Evolutionary conservation across 768 basidiomycete species (phyloP), one percentile per base, ranked within the genome.

Genomic region (Boletus coccyginus): DNA sequence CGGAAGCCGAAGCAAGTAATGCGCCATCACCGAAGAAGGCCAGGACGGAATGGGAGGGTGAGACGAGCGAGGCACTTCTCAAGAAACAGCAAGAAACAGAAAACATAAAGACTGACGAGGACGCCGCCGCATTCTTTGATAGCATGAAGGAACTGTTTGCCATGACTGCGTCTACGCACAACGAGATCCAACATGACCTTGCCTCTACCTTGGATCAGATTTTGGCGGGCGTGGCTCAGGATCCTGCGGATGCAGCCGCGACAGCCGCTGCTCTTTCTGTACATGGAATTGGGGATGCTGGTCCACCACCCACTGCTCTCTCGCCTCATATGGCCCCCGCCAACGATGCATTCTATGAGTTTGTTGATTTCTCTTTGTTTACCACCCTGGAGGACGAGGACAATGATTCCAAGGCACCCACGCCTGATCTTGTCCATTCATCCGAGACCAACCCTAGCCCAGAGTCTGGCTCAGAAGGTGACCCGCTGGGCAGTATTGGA

Each of bases 391-490:
- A 75, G 11, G 83, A 83, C 21, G 87, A 89, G 55, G 86, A 86
- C 36, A 82, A 80, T 48, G 70, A 72, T 46, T 86, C 85, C 14
- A 88, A 87, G 64, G 82, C 85, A n/a, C 77, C 80, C 9, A 91
- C 90, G 4, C 90, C 90, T 10, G 90, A 91, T 53, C 77, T 92
- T 46, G 74, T 88, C 16, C 77, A 78, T 35, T 82, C 85, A 12
- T 85, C 87, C 19, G 88, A 89, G 55, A 82, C 88, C 19, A 88
- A 90, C 61, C 85, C 82, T 12, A 90, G 88, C 66, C 90, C 90
- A 3, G 86, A 87, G 63, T 90, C 88, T 14, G 82, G 79, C 36
- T 81, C 86, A 10, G 88, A 88, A 62, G 74, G 80, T 32, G 86
- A 86, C 53, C 70, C 73, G 27, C 67, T 74, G 52, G 78, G 81